Percentiles rank a stretch among this genome's conserved stretches.
Conservation (phyloP, 495 filamentous ascomycete genomes). For the Choiromyces venosus region DNA sequence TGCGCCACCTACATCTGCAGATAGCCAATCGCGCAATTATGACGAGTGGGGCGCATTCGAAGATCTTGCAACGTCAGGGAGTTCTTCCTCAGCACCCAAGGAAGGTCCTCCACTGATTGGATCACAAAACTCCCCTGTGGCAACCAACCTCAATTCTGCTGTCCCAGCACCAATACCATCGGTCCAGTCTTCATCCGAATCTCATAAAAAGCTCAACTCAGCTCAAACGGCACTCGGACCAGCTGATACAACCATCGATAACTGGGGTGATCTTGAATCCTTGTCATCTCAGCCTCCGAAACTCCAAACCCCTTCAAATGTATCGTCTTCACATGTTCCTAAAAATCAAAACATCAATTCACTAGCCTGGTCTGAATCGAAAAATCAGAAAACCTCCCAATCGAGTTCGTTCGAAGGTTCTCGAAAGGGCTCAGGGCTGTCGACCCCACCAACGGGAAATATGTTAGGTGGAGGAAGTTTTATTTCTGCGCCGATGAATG, state of each 20-base stretch:
- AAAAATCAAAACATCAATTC: conserved; percentile 4
- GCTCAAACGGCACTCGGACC: neutral
- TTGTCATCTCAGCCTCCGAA: conserved; percentile 6
- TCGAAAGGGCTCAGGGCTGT: neutral
- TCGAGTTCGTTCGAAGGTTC: conserved; percentile 21
- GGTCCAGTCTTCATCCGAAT: neutral
- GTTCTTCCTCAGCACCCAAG: neutral
- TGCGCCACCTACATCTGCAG: conserved; percentile 11
- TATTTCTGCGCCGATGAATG: conserved; percentile 8
- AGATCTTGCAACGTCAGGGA: conserved; percentile 3
- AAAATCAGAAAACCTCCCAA: conserved; percentile 2
- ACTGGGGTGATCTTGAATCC: conserved; percentile 15
- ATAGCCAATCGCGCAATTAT: conserved; percentile 20
- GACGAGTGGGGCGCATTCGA: conserved; percentile 32
- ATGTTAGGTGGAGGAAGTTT: neutral
- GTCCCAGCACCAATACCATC: neutral
- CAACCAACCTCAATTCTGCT: neutral
- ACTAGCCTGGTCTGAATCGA: neutral
- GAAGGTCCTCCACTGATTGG: neutral
- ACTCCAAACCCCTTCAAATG: conserved; percentile 2
- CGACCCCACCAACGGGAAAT: neutral
- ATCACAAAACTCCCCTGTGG: neutral
- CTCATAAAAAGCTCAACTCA: neutral
- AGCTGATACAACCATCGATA: conserved; percentile 1
- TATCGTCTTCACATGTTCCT: neutral